A percentile compares a stretch with the other conserved stretches of the same genome.
phyloP scores from a whole-genome alignment of 768 basidiomycete genomes.

The Pisolithus orientalis region DNA sequence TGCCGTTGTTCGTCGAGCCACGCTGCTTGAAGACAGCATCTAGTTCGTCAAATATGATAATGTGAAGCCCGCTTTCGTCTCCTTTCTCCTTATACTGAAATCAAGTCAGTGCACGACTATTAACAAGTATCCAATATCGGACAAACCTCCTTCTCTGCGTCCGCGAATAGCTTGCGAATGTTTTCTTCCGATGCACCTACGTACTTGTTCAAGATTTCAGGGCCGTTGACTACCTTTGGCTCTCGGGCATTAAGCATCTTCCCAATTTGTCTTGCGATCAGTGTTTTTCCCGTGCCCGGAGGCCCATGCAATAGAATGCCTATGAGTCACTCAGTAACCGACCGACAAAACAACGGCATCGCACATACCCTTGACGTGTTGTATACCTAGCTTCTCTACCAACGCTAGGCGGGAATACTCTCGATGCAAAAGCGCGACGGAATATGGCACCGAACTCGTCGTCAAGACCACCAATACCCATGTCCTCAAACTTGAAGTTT shows the following conservation, averaged over 20 bases:
- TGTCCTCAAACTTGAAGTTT: constrained; percentile 99
- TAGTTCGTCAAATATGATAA: constrained; percentile 98
- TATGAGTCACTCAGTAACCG: constrained; percentile 20
- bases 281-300: constrained; percentile 96
- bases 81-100: constrained; percentile 91
- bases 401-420: constrained; percentile 97
- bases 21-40: constrained; percentile 99
- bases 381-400: constrained; percentile 95
- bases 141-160: constrained; percentile 91
- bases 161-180: constrained; percentile 93
- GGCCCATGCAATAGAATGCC: constrained; percentile 94
- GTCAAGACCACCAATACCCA: constrained; percentile 98
- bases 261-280: constrained; percentile 97
- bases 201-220: constrained; percentile 94
- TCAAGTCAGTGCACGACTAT: constrained; percentile 1
- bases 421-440: constrained; percentile 95
- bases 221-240: constrained; percentile 97
- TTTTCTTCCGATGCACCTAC: constrained; percentile 98
- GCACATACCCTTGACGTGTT: constrained; percentile 87
- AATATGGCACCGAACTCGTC: constrained; percentile 94
- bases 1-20: constrained; percentile 85
- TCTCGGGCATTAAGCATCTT: constrained; percentile 98
- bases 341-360: not conserved
- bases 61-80: constrained; percentile 94
- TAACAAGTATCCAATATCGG: not conserved